Base-by-base conservation (phyloP, 148 eudicot genomes). In the Drosera capensis region DNA sequence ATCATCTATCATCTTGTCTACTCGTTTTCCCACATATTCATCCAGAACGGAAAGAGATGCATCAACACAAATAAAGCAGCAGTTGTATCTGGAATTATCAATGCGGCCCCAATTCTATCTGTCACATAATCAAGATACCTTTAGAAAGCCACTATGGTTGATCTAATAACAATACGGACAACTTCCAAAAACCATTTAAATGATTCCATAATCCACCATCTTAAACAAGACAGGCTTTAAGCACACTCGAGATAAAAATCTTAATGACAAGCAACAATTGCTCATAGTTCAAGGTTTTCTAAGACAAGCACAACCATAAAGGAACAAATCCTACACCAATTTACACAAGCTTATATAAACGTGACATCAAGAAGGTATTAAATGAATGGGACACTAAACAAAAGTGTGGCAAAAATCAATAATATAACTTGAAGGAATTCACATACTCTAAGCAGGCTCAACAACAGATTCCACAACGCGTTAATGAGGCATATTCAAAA, bases 91-190 rank as follows among this genome's bases (percentile, higher is more conserved):
- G 55, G 68, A 70, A 65, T 68, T 55, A 73, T 76, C 78, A 52
- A 74, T 74, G 54, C 66, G 68, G 31, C 99, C 99, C 99, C 99
- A 90, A 44, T 90, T 73, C 99, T 90, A 85, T 67, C 88, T 83
- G 97, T 70, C 92, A 60, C 63, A 63, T 54, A 65, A n/a, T n/a
- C n/a, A n/a, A n/a, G n/a, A n/a, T n/a, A n/a, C n/a, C n/a, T n/a
- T n/a, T n/a, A n/a, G n/a, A n/a, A n/a, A n/a, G n/a, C n/a, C n/a
- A n/a, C n/a, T n/a, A n/a, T n/a, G n/a, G n/a, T n/a, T n/a, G n/a
- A n/a, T n/a, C n/a, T n/a, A n/a, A n/a, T n/a, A 28, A 28, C 31
- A 28, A 28, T 28, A 9, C 31, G 9, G 4, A 3, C 6, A 28
- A 3, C 31, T 3, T 28, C 31, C 31, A 28, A 28, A 28, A 28